Conservation (phyloP, 371 early-diverging fungal genomes). For the Syncephalis fuscata region DNA sequence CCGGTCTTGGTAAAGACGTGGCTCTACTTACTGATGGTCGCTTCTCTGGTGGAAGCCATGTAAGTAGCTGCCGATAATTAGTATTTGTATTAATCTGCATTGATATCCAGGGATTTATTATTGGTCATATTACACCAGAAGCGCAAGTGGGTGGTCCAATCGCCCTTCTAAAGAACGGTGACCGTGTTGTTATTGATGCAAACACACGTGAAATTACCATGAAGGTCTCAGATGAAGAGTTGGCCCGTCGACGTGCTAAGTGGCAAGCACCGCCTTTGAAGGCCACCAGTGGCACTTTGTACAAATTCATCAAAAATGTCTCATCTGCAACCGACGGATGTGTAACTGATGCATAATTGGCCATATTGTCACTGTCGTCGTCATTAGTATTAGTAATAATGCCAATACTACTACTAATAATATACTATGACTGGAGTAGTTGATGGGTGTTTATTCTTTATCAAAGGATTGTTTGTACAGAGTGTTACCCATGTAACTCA, state of each 20-base stretch:
- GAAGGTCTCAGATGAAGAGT: conserved; percentile 56
- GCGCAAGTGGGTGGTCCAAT: conserved; percentile 94
- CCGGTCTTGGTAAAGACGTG: conserved; percentile 91
- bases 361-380: no score
- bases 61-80: conserved; percentile 12
- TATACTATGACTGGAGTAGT: no score
- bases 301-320: conserved; percentile 78
- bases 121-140: conserved; percentile 96
- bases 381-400: no score
- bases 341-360: conserved; percentile 59
- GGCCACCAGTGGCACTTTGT: conserved; percentile 74
- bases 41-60: conserved; percentile 93
- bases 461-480: no score
- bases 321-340: conserved; percentile 70
- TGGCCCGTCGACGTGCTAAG: conserved; percentile 36
- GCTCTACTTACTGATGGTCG: conserved; percentile 93
- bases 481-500: no score
- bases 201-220: conserved; percentile 47
- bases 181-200: conserved; percentile 76
- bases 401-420: no score
- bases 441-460: no score
- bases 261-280: conserved; percentile 74
- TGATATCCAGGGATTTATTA: conserved; percentile 66
- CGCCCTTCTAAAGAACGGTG: conserved; percentile 76
- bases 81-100: background rate